Percentiles rank a stretch among this genome's conserved stretches.
Evolutionary conservation across 164 flowering plant species (phyloP).

Genomic region (Tetracentron sinense): DNA sequence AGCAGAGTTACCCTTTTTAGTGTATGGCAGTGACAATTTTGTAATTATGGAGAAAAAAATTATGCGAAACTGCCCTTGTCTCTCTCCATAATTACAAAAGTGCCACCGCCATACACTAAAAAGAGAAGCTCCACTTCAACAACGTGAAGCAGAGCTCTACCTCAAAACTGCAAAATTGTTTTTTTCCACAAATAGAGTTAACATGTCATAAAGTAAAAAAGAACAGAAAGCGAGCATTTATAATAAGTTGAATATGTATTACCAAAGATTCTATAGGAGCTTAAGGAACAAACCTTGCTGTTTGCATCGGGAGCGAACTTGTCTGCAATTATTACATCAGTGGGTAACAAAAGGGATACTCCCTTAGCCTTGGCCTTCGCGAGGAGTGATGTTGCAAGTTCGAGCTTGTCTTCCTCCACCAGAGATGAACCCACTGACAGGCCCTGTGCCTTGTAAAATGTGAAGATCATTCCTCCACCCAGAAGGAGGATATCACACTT

Average conservation of each 20-base stretch:
- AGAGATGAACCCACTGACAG: slow-evolving; percentile 71
- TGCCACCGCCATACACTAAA: no score
- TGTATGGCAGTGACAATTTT: no score
- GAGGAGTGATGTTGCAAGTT: slow-evolving; percentile 64
- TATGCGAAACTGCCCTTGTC: no score
- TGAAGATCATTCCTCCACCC: slow-evolving; percentile 86
- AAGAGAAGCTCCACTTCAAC: no score
- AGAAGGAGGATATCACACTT: slow-evolving; percentile 67
- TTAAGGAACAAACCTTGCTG: slow-evolving; percentile 55
- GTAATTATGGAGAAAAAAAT: no score
- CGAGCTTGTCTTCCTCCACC: slow-evolving; percentile 78
- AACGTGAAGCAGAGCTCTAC: no score
- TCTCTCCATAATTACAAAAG: no score
- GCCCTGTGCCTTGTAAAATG: slow-evolving; percentile 85
- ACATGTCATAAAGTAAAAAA: no score
- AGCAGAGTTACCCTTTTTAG: no score
- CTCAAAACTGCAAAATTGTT: no score
- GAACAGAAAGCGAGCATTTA: no score
- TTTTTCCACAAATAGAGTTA: no score
- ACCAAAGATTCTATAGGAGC: not conserved
- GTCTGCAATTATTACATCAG: slow-evolving; percentile 74
- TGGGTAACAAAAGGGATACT: slow-evolving; percentile 64
- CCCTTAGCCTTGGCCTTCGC: slow-evolving; percentile 73
- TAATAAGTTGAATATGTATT: not conserved
- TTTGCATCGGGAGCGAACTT: slow-evolving; percentile 83